A percentile compares a stretch with the other conserved stretches of the same genome.
phyloP scores from a whole-genome alignment of 1,284 basidiomycete genomes.

The Ustilago lituana region DNA sequence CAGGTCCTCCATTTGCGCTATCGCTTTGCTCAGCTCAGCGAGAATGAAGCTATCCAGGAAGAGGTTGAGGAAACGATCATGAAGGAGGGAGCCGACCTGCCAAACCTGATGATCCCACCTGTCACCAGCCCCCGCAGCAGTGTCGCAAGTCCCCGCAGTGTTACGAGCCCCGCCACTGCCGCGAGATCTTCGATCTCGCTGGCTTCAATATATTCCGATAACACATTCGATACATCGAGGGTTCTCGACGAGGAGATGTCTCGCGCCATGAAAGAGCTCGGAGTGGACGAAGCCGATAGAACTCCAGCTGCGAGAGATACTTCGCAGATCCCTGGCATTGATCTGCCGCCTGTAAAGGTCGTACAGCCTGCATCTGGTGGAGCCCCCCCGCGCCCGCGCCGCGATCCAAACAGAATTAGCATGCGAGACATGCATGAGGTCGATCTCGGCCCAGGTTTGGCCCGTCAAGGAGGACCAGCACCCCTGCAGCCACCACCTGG shows the following conservation, averaged over 20 bases:
- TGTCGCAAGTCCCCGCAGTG: neutral
- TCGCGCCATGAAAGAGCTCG: constrained; percentile 47
- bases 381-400: constrained; percentile 41
- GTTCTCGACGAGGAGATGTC: constrained; percentile 48
- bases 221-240: neutral
- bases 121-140: constrained; percentile 18
- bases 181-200: constrained; percentile 18
- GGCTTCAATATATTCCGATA: constrained; percentile 7
- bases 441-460: neutral
- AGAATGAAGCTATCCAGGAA: constrained; percentile 46
- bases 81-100: constrained; percentile 37
- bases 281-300: neutral
- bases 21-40: constrained; percentile 49
- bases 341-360: neutral
- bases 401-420: constrained; percentile 48
- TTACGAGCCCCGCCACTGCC: constrained; percentile 10
- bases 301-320: neutral
- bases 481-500: neutral
- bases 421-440: neutral
- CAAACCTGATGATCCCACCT: constrained; percentile 33
- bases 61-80: constrained; percentile 42
- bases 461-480: neutral
- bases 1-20: constrained; percentile 52
- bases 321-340: neutral
- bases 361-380: neutral